Percentiles rank a stretch among this genome's conserved stretches.
Evolutionary conservation across 1,284 basidiomycete genomes (phyloP).

Genomic region (Violaceomyces palustris): DNA sequence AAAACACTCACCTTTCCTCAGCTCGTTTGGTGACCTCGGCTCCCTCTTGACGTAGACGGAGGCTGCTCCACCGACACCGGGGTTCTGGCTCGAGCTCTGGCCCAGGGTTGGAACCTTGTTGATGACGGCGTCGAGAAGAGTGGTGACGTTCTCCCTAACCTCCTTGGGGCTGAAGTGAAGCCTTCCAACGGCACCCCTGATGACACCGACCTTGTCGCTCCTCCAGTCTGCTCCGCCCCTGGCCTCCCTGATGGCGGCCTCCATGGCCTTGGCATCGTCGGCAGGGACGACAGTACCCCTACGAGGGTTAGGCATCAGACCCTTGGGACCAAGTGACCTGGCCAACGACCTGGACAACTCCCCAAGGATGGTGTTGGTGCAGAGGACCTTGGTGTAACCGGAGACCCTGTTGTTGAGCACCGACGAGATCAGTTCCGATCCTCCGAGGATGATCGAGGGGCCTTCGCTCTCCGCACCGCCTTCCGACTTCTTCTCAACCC

Average conservation of each 20-base stretch:
- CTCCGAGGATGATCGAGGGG: slow-evolving; percentile 33
- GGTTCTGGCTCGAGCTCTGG: too few species aligned
- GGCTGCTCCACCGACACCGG: too few species aligned
- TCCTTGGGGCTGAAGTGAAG: slow-evolving; percentile 65
- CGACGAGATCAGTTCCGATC: slow-evolving; percentile 43
- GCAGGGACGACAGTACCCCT: slow-evolving; percentile 83
- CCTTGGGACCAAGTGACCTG: slow-evolving; percentile 83
- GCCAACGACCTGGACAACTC: slow-evolving; percentile 68
- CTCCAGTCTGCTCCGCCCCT: slow-evolving; percentile 85
- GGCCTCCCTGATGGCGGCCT: slow-evolving; percentile 67
- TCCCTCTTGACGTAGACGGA: slow-evolving; percentile 9
- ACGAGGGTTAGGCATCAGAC: slow-evolving; percentile 89
- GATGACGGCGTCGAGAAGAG: slow-evolving; percentile 69
- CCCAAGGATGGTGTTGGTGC: slow-evolving; percentile 72
- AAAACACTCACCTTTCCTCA: slow-evolving; percentile 5
- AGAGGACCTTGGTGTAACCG: slow-evolving; percentile 67
- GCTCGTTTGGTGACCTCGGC: slow-evolving; percentile 16
- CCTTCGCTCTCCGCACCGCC: too few species aligned
- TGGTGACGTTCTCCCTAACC: slow-evolving; percentile 71
- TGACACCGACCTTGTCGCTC: slow-evolving; percentile 79
- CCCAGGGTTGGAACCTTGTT: slow-evolving; percentile 34
- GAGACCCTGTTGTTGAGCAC: slow-evolving; percentile 39
- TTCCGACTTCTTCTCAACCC: too few species aligned
- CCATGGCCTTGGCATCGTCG: slow-evolving; percentile 63
- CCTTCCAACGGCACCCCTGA: slow-evolving; percentile 64